phyloP scores from a whole-genome alignment of 2,329 filamentous ascomycete species.

The Tolypocladium cylindrosporum region DNA sequence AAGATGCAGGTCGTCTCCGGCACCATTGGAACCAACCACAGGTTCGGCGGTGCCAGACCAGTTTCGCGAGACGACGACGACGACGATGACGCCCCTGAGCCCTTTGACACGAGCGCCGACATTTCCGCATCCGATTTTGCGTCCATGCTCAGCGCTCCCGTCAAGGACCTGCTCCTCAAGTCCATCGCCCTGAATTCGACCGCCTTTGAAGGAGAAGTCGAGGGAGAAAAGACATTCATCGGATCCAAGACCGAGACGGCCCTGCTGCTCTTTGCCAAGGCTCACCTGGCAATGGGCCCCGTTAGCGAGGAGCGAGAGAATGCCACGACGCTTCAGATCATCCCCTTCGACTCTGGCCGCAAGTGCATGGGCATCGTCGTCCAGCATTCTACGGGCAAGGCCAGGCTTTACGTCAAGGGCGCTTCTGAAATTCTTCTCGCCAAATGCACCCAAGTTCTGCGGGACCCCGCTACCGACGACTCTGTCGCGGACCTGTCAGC shows the following conservation, averaged over 20 bases:
- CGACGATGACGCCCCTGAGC: conserved; percentile 11
- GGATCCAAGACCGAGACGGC: conserved; percentile 73
- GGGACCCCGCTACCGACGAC: conserved; percentile 35
- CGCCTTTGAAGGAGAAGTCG: conserved; percentile 65
- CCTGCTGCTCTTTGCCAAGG: conserved; percentile 57
- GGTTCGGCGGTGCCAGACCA: conserved; percentile 36
- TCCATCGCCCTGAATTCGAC: conserved; percentile 61
- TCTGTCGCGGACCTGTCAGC: conserved; percentile 34
- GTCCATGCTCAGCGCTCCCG: conserved; percentile 31
- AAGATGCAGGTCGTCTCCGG: conserved; percentile 59
- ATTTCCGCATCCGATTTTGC: conserved; percentile 36
- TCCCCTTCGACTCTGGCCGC: conserved; percentile 66
- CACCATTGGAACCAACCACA: conserved; percentile 43
- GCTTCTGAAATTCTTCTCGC: conserved; percentile 54
- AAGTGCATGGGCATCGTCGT: conserved; percentile 61
- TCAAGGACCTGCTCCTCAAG: conserved; percentile 45
- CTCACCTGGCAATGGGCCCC: conserved; percentile 56
- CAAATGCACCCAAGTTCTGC: conserved; percentile 42
- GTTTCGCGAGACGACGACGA: conserved; percentile 12
- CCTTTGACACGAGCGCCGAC: conserved; percentile 21
- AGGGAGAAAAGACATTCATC: conserved; percentile 56
- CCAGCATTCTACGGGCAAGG: conserved; percentile 38
- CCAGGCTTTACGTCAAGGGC: conserved; percentile 52
- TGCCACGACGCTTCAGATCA: conserved; percentile 50
- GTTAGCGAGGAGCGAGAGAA: conserved; percentile 55